Percentiles rank a stretch among this genome's conserved stretches.
Conservation (phyloP, 139 green algal genomes). For the Tetradesmus obliquus region DNA sequence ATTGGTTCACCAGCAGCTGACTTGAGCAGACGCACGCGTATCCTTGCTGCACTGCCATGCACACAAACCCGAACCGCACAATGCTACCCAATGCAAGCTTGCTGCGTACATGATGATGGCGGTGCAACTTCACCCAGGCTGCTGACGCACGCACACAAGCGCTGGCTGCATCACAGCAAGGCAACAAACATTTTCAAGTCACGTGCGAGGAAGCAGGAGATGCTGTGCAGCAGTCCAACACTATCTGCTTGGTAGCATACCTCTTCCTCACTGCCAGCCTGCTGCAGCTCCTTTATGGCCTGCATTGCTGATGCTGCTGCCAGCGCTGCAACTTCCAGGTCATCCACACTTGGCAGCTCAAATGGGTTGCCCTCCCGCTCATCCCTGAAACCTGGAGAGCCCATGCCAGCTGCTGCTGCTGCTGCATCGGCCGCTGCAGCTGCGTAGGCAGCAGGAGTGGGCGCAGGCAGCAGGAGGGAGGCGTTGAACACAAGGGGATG, state of each 20-base stretch:
- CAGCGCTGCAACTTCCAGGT: slow-evolving; percentile 75
- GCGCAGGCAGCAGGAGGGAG: background rate
- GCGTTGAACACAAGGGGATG: background rate
- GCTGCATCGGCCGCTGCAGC: background rate
- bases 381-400: background rate
- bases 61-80: background rate
- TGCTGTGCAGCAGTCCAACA: background rate
- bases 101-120: too few relatives aligned
- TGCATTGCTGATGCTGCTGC: slow-evolving; percentile 72
- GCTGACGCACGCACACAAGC: too few relatives aligned
- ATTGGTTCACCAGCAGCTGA: background rate
- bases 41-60: background rate
- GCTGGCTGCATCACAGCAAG: too few relatives aligned
- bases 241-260: background rate
- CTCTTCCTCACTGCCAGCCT: background rate
- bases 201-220: background rate
- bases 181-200: background rate
- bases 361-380: background rate
- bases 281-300: slow-evolving; percentile 46
- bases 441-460: background rate
- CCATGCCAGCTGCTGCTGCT: background rate
- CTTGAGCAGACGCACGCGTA: background rate
- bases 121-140: too few relatives aligned
- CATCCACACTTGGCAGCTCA: slow-evolving; percentile 72
- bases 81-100: too few relatives aligned